Evolutionary conservation across 1,139 yeast species (phyloP), one percentile per base, ranked within the genome.

Genomic region (Spathaspora sp.): DNA sequence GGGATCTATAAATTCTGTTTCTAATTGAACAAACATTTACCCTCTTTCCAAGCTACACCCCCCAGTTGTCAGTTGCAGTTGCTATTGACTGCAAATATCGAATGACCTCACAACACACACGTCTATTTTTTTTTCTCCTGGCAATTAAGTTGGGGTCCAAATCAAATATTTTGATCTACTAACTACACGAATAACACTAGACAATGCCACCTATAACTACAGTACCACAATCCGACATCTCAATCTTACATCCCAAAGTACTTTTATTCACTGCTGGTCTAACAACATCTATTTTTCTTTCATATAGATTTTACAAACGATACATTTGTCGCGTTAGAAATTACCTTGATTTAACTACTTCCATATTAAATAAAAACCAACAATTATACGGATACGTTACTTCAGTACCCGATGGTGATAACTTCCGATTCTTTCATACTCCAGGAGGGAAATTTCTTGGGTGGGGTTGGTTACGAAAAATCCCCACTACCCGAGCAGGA

Each of bases 381-480:
- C 56, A 56, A 26, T 53, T 91, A n/a, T 77, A 79, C 47, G 99
- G 99, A 0, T 74, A 77, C 46, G 97, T 91, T 5, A 89, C 97
- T 0, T 73, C 95, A 2, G 99, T 93, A 0, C 98, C 98, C 0
- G 99, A 93, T 64, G 99, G 97, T 4, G 99, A 93, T 61, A 91
- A 91, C 60, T 93, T 93, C 64, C 85, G 93, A 46, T 81, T 93
- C 55, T 93, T 75, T 59, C 99, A 93, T 62, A 84, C 95, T 0
- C 99, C 99, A 0, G 98, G 98, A 3, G 99, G 99, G 0, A 49
- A 76, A 0, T 58, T 84, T 1, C 79, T 84, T 4, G 99, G 99
- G 0, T 93, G 99, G 99, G 93, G 95, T 9, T 89, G 97, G 96
- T 59, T 89, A 16, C 69, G 98, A 45, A 57, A 50, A 37, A 70